Evolutionary conservation across 352 stramenopile species (phyloP).

Genomic region (Blastocystis sp.): DNA sequence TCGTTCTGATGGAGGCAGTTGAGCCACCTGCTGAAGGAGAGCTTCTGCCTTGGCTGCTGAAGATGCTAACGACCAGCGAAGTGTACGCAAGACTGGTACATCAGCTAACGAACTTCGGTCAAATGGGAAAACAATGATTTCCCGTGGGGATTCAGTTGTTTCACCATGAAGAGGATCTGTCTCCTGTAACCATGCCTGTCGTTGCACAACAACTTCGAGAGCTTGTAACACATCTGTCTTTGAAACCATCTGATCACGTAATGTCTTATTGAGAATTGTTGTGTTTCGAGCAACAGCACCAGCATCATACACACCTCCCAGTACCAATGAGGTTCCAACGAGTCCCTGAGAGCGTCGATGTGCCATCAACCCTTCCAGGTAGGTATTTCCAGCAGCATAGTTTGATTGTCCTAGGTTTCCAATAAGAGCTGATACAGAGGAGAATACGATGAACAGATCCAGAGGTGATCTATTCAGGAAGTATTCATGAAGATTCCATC

Average conservation of each 20-base stretch:
- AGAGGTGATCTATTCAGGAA: neutral
- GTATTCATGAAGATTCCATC: slow-evolving; percentile 58
- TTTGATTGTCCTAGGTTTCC: slow-evolving; percentile 60
- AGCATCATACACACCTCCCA: slow-evolving; percentile 59
- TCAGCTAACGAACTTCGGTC: neutral
- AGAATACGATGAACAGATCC: slow-evolving; percentile 54
- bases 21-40: slow-evolving; percentile 1
- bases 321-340: neutral
- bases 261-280: slow-evolving; percentile 19
- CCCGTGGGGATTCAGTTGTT: neutral
- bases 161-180: neutral
- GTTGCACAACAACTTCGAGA: neutral
- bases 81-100: neutral
- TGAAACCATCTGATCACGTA: slow-evolving; percentile 40
- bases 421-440: slow-evolving; percentile 13
- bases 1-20: neutral
- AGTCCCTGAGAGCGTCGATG: neutral
- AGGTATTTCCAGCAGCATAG: slow-evolving; percentile 41
- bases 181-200: neutral
- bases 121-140: slow-evolving; percentile 45
- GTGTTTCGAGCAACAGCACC: slow-evolving; percentile 36
- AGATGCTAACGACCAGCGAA: slow-evolving; percentile 30
- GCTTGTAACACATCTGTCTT: slow-evolving; percentile 38
- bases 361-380: slow-evolving; percentile 15
- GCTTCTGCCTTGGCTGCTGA: slow-evolving; percentile 45